Evolutionary conservation across 129 eudicot species (phyloP), one percentile per base, ranked within the genome.

Genomic region (Flaveria sonorensis): DNA sequence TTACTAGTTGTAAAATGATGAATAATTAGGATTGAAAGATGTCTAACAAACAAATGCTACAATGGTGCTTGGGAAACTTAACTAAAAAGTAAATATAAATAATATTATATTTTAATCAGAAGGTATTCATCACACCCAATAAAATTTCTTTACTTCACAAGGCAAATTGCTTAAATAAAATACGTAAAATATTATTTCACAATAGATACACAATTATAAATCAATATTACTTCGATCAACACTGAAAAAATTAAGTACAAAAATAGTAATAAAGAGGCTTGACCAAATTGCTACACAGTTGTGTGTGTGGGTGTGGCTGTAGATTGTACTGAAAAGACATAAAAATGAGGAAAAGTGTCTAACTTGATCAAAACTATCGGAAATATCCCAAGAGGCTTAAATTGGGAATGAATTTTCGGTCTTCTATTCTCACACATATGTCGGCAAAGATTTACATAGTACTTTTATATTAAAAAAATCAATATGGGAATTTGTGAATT

Each of bases 251-350:
- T 23, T 10, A 5, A 26, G 19, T 4, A 62, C 40, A 69, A 69
- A 43, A 20, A 13, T 46, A 21, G 70, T 74, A 74, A 24, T 63
- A 75, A 46, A 62, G 8, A 19, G 21, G 53, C 28, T 36, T 53
- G 10, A 10, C 23, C 46, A 60, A 9, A 42, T 21, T 42, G 59
- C 40, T 13, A 40, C 13, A 39, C 24, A 55, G 23, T 39, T 59
- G n/a, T 23, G 39, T 28, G 48, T 62, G 36, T 62, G 72, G 40
- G 48, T 62, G 36, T 76, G 80, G 73, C 55, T 76, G 16, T 56
- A 50, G 55, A 20, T 9, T 32, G 55, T 76, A 67, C 42, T 3
- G 55, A 76, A 76, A 65, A 64, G 80, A 19, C 66, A 76, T 76
- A 71, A 65, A 30, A 30, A 28, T 14, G 52, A 20, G 52, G 51